These are phyloP conservation scores for Plasmopara viticola DNA, from an alignment of 352 stramenopile genomes.

Conservation along the genomic window DNA sequence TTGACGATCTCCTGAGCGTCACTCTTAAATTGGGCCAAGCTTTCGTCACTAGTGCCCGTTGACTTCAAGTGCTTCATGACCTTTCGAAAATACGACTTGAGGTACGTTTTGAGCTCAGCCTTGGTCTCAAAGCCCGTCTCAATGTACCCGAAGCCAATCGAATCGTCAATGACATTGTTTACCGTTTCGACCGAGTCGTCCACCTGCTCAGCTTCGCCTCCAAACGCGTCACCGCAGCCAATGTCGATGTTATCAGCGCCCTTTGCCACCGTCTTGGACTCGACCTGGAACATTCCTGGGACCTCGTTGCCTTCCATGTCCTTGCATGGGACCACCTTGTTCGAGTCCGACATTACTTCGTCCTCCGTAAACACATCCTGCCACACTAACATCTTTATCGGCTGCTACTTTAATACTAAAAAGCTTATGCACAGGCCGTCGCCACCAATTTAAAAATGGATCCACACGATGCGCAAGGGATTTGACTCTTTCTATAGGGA, in stretches of 20 bases:
- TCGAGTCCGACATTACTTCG: conserved; percentile 60
- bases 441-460: too few species aligned
- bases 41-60: conserved; percentile 35
- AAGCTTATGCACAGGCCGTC: too few species aligned
- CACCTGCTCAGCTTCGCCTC: conserved; percentile 30
- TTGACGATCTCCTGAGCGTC: conserved; percentile 66
- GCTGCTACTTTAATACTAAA: conserved; percentile 6
- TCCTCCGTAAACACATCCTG: conserved; percentile 65
- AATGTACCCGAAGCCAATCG: conserved; percentile 50
- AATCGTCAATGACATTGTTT: conserved; percentile 58
- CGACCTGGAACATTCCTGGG: conserved; percentile 54
- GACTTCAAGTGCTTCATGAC: conserved; percentile 61
- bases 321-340: conserved; percentile 42
- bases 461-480: too few species aligned
- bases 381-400: conserved; percentile 52
- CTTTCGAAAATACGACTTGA: conserved; percentile 69
- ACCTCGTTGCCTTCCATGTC: conserved; percentile 47
- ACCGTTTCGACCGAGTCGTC: conserved; percentile 60
- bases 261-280: conserved; percentile 47
- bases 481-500: too few species aligned
- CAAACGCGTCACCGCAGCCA: conserved; percentile 54
- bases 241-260: conserved; percentile 52
- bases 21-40: conserved; percentile 43
- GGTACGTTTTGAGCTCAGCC: conserved; percentile 61
- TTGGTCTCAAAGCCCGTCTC: conserved; percentile 61